Base-by-base conservation (phyloP, 2,329 filamentous ascomycete genomes). In the Fusarium sp. region DNA sequence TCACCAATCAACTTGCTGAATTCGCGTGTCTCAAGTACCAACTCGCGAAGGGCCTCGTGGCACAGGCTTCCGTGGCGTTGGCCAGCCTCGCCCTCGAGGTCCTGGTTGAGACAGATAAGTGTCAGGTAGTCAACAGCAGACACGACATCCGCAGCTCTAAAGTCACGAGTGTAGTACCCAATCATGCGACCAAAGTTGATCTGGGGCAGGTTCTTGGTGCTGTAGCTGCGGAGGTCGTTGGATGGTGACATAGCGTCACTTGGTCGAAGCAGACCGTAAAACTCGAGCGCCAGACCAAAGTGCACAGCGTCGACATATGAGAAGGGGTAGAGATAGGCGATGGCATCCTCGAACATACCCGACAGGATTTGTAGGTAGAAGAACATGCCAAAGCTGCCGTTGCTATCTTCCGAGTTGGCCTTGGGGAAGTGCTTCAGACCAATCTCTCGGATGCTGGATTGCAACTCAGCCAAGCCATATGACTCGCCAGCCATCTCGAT, bases 21-120 rank as follows among this genome's bases (percentile, higher is more conserved):
- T 77, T 99, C 96, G 71, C 95, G 90, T 21, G 94, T 97, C 81
- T 99, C 96, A n/a, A 99, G 86, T 26, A 98, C 94, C 58, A 98
- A 89, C 80, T 98, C 96, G 37, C 94, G 92, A 60, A 99, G 84
- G 9, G 94, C 95, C 79, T 97, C 93, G 79, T 98, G 93, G 80
- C 95, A 98, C 39, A 98, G 88, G 49, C 88, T 89, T 55, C 90
- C 88, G 77, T 97, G 95, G 44, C 91, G 90, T 65, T 88, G 89
- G 59, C 93, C 94, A 8, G 90, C 84, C 59, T 92, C 88, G 21
- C 91, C 91, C 26, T 86, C 88, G 44, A 97, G 84, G 78, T 98
- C 95, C 51, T 90, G 88, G 77, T 98, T 98, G 59, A 99, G 88
- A 79, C 93, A 97, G 75, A 99, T 94, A 60, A 99, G 83, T 8